Evolutionary conservation across 768 basidiomycete genomes (phyloP).

Genomic region (Phanerodontia chrysosporium): DNA sequence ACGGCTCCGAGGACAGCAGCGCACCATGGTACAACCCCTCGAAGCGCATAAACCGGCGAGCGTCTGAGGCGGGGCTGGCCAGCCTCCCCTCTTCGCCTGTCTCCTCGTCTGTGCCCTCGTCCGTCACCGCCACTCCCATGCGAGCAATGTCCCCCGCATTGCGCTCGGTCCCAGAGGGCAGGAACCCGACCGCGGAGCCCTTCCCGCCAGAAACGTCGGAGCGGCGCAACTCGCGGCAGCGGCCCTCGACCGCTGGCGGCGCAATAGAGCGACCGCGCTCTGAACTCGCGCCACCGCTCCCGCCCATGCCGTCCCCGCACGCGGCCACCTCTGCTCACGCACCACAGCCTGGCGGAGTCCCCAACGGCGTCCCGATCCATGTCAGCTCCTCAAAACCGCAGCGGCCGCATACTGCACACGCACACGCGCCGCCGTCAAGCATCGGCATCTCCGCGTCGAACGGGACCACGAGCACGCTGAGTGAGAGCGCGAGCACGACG

Average conservation of each 20-base stretch:
- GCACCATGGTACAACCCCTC: conserved; percentile 8
- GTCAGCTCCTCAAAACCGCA: background rate
- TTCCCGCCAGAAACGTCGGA: conserved; percentile 6
- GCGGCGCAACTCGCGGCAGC: conserved; percentile 18
- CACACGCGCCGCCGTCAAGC: background rate
- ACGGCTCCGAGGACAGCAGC: conserved; percentile 3
- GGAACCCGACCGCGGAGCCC: conserved; percentile 20
- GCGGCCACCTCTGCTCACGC: background rate
- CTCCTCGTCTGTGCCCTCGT: conserved; percentile 14
- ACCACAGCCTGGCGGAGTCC: background rate
- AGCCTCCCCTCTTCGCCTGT: background rate
- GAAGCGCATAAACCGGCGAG: conserved; percentile 6
- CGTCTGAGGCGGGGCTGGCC: conserved; percentile 6
- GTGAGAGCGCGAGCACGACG: conserved; percentile 14
- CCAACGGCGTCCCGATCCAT: background rate
- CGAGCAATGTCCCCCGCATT: background rate
- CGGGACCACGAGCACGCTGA: conserved; percentile 12
- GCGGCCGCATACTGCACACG: conserved; percentile 8
- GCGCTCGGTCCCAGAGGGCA: conserved; percentile 13
- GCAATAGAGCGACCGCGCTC: conserved; percentile 14
- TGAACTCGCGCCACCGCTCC: conserved; percentile 13
- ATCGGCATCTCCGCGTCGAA: conserved; percentile 12
- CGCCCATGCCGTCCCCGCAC: conserved; percentile 14
- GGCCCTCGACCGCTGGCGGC: conserved; percentile 41
- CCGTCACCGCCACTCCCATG: background rate